Base-by-base conservation (phyloP, 1,284 basidiomycete genomes). In the Meripilus lineatus region DNA sequence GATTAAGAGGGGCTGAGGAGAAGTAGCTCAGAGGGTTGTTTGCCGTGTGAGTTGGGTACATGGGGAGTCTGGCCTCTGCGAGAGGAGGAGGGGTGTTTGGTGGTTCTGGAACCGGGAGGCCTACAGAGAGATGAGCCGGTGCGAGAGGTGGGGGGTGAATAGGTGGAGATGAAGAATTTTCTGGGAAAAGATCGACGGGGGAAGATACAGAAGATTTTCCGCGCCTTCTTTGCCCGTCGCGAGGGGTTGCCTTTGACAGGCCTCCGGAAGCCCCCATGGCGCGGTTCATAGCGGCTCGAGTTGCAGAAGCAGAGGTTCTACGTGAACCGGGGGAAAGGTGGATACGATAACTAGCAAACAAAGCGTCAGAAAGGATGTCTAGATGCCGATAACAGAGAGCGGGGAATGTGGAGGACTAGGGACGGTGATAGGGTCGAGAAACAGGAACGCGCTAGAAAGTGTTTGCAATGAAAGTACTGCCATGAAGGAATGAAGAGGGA, bases 301-400 rank as follows among this genome's bases (percentile, higher is more conserved):
- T 74, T 11, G 64, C 65, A 8, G 70, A 63, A 48, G 58, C 63
- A 0, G 82, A 79, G 54, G 70, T 77, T 42, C 82, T 65, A 20
- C 83, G 70, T 0, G 83, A 85, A 36, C 83, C 81, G 0, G 83
- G 82, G 1, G 82, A 84, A 5, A 85, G 67, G 58, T 85, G 82
- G 47, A 85, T 84, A 18, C 81, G 77, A 54, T 84, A 85, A 53
- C 82, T 84, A 53, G 24, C 53, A 49, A 41, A 51, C n/a, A n/a
- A n/a, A n/a, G n/a, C n/a, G n/a, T n/a, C n/a, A n/a, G n/a, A n/a
- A n/a, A n/a, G n/a, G n/a, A n/a, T n/a, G n/a, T n/a, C n/a, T n/a
- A n/a, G n/a, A n/a, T n/a, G n/a, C n/a, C n/a, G 32, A 20, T 15
- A 18, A 14, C 15, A 7, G 36, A 14, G n/a, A 20, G 36, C 14